Base-by-base conservation (phyloP, 2,329 filamentous ascomycete species). In the Neofusicoccum sp. region DNA sequence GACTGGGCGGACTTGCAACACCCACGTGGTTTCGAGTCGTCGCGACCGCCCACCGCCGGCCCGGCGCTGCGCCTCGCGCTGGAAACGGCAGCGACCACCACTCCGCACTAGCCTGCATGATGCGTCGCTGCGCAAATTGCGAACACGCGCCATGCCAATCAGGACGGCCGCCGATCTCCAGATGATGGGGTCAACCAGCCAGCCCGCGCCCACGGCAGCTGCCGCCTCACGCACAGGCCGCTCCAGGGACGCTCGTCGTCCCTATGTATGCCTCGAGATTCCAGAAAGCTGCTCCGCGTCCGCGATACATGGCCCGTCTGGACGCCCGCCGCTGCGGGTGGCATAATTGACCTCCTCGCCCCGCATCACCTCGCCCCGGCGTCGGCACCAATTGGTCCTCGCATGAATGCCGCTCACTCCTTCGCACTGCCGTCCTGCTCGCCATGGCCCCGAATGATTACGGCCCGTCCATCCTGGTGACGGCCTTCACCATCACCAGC, bases 301-400 rank as follows among this genome's bases (percentile, higher is more conserved):
- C 36, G 43, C 28, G 51, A 56, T 56, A 56, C 36, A 56, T 56
- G 51, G 51, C 36, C 51, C n/a, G 20, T 38, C 51, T 38, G 36
- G 26, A 43, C 12, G 28, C 51, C 36, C 36, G 26, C 11, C 36
- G 48, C 49, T 41, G 36, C 49, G 49, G 49, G 24, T 24, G 34
- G 34, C 14, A 56, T 56, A 56, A 56, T 5, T 56, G 38, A 56
- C 43, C 51, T 43, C 20, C 38, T 28, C 33, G 26, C 33, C 51
- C 36, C 51, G 51, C 36, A 2, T 54, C 12, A 9, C 14, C 14
- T 56, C 26, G 36, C 51, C 43, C 38, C 20, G 12, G 4, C 38
- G n/a, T 28, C 36, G 38, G 51, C 9, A 34, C 28, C 28, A 30
- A 16, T 6, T 43, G 12, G 51, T 43, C 51, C 51, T 56, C 51